A percentile compares a stretch with the other conserved stretches of the same genome.
Evolutionary conservation across 1,284 basidiomycete species (phyloP).

Genomic region (Meira miltonrushii): DNA sequence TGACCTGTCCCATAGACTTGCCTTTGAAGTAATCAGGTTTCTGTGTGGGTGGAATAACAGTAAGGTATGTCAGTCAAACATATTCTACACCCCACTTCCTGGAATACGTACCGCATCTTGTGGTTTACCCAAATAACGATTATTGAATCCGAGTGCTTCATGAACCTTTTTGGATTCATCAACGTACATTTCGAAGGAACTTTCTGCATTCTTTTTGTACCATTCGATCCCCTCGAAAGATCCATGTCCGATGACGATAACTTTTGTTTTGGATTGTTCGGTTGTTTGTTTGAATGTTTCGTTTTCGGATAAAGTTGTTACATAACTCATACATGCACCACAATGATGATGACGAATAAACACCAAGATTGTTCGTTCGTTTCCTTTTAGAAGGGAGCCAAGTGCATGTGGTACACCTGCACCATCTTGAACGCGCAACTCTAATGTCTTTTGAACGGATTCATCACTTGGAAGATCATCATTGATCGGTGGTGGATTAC

Average conservation of each 20-base stretch:
- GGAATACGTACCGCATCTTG: background rate
- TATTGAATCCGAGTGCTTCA: slow-evolving; percentile 7
- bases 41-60: background rate
- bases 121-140: background rate
- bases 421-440: background rate
- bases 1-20: background rate
- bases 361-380: slow-evolving; percentile 3
- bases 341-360: slow-evolving; percentile 15
- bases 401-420: background rate
- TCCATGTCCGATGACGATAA: slow-evolving; percentile 13
- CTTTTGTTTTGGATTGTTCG: slow-evolving; percentile 6
- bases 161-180: slow-evolving; percentile 11
- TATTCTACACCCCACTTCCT: background rate
- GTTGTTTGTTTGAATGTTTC: background rate
- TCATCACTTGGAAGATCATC: slow-evolving; percentile 7
- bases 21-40: slow-evolving; percentile 11
- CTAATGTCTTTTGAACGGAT: background rate
- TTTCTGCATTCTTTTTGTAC: slow-evolving; percentile 11
- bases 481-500: background rate
- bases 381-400: background rate
- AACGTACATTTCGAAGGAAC: slow-evolving; percentile 8
- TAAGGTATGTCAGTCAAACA: background rate
- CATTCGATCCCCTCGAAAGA: slow-evolving; percentile 6
- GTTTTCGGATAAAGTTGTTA: background rate
- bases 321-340: slow-evolving; percentile 11